Base-by-base conservation (phyloP, 2,329 filamentous ascomycete genomes). In the Acrocalymma vagum region DNA sequence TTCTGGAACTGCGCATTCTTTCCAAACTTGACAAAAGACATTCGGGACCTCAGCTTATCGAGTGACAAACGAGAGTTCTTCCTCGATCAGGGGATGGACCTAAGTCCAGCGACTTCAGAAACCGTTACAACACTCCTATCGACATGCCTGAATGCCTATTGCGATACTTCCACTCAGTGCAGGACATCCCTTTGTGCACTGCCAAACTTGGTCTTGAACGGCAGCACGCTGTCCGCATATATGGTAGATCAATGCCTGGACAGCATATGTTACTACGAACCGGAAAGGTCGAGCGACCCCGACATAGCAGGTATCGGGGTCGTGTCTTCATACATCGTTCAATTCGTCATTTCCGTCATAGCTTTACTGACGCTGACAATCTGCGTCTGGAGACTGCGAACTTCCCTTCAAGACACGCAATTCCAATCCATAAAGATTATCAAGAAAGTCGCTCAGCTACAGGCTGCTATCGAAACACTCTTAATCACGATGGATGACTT, bases 1-100 rank as follows among this genome's bases (percentile, higher is more conserved):
- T n/a, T 41, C 2, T 41, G 38, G 38, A 41, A 26, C 18, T 41
- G 38, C 24, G 23, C 38, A 10, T 25, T 41, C 10, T 41, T 24
- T 16, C 38, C 38, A 10, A 41, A 41, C 9, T 13, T 41, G 5
- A 41, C 38, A 4, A 17, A 21, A 3, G 29, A 41, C 14, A 29
- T 29, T 29, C 24, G 38, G 13, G 24, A 21, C 3, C 18, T 18
- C 6, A 7, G 17, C 3, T 20, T 34, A 5, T 3, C 17, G 5
- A 13, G 17, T 9, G 13, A 23, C 5, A 9, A 23, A 7, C 11
- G 7, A 6, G n/a, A 23, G 11, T 32, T 26, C 6, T 18, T 34
- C 16, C 26, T 11, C 8, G 26, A 10, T 9, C 15, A 14, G 6
- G 11, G 18, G 4, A 15, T 31, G 9, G 26, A 41, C 21, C 22